A percentile compares a stretch with the other conserved stretches of the same genome.
phyloP scores from a whole-genome alignment of 2,329 filamentous ascomycete species.

The Trichoderma oligosporum region DNA sequence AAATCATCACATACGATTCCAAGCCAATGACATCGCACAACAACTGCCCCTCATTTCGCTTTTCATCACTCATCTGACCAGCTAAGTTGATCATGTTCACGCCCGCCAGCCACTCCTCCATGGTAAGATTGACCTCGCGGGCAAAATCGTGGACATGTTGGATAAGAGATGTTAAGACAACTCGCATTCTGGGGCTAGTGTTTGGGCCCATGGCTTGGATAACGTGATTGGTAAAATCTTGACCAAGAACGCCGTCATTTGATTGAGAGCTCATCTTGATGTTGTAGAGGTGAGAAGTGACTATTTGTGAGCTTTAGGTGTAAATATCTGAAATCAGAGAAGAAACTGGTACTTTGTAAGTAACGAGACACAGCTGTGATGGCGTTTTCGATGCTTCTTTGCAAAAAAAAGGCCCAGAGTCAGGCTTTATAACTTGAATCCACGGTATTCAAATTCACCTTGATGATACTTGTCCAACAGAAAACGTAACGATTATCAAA shows the following conservation, averaged over 20 bases:
- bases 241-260: slow-evolving; percentile 30
- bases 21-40: slow-evolving; percentile 71
- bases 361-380: neutral
- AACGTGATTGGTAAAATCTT: slow-evolving; percentile 67
- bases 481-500: slow-evolving; percentile 3
- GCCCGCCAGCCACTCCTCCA: slow-evolving; percentile 74
- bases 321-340: neutral
- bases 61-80: slow-evolving; percentile 64
- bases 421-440: neutral
- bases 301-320: neutral
- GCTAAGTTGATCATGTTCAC: slow-evolving; percentile 57
- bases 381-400: neutral
- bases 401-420: neutral
- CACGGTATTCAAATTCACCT: neutral
- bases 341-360: neutral
- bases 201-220: slow-evolving; percentile 71
- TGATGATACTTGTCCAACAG: neutral
- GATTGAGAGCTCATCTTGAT: slow-evolving; percentile 3
- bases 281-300: neutral
- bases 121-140: slow-evolving; percentile 72
- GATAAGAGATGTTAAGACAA: slow-evolving; percentile 65
- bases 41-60: slow-evolving; percentile 70
- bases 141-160: slow-evolving; percentile 77
- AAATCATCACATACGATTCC: slow-evolving; percentile 59
- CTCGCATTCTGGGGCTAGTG: slow-evolving; percentile 62